These are phyloP conservation scores for Rhodosporidiobolus odoratus DNA, from an alignment of 768 basidiomycete genomes.

Conservation along the genomic window DNA sequence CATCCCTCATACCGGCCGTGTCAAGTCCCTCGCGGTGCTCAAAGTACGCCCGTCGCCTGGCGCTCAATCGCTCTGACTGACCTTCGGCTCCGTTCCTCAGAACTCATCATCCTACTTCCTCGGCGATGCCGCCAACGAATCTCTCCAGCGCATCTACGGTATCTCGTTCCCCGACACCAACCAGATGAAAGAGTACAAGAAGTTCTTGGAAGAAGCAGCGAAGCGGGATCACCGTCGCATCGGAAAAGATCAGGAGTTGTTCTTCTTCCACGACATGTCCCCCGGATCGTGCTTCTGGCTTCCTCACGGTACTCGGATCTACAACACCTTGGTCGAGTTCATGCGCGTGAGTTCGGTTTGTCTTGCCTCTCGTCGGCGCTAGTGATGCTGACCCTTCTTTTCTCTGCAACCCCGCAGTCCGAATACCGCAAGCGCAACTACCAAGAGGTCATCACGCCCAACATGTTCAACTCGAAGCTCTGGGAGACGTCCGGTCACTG, in stretches of 20 bases:
- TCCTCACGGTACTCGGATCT: slow-evolving; percentile 93
- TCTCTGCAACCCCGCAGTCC: slow-evolving; percentile 53
- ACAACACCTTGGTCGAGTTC: slow-evolving; percentile 84
- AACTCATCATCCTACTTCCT: slow-evolving; percentile 98
- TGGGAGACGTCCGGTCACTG: slow-evolving; percentile 99
- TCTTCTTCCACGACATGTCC: slow-evolving; percentile 95
- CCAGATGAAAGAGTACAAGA: slow-evolving; percentile 88
- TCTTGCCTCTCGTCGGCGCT: not conserved
- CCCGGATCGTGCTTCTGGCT: slow-evolving; percentile 96
- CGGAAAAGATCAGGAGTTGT: slow-evolving; percentile 95
- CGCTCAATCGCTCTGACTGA: not conserved
- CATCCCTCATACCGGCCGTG: slow-evolving; percentile 93
- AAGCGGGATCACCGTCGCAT: slow-evolving; percentile 96
- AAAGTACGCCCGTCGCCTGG: slow-evolving; percentile 56
- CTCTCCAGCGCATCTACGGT: slow-evolving; percentile 91
- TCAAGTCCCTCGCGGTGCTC: slow-evolving; percentile 94
- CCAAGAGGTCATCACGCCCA: slow-evolving; percentile 96
- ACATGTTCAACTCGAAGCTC: slow-evolving; percentile 91
- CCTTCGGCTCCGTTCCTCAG: slow-evolving; percentile 47
- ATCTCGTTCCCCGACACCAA: slow-evolving; percentile 99
- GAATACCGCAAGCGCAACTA: slow-evolving; percentile 96
- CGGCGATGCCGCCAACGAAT: slow-evolving; percentile 85
- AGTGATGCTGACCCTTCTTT: not conserved
- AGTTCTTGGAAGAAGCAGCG: slow-evolving; percentile 93
- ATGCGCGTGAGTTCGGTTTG: slow-evolving; percentile 63